Base-by-base conservation (phyloP, 306 rosid species). In the Rosa rugosa region DNA sequence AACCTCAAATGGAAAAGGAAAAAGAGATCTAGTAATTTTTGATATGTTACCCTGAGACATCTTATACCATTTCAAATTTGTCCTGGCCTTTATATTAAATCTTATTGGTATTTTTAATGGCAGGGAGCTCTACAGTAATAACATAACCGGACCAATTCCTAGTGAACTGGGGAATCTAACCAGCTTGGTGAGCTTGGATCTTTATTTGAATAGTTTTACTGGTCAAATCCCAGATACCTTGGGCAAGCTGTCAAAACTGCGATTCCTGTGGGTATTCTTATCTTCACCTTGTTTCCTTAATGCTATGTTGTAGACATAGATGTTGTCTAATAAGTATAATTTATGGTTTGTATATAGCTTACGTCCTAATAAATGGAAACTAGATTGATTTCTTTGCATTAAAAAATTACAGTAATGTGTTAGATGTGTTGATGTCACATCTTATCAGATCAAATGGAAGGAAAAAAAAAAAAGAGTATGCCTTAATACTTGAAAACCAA, bases 181-280 rank as follows among this genome's bases (percentile, higher is more conserved):
- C 84, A 95, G 90, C 89, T 84, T 95, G 90, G 99, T 95, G 93
- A 95, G 99, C 98, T 91, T 95, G 93, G 99, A 95, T 87, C 93
- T 95, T 70, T 95, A 93, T 84, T 83, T 95, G 83, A 95, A 95
- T 77, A 82, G 80, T 59, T 95, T 95, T 83, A 77, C 85, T 6
- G 99, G 99, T 87, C 91, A 89, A 46, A 95, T 95, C 86, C 99
- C 99, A 59, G 98, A 83, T 77, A 85, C 97, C 31, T 82, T 96
- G 93, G 99, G 99, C 77, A 93, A 88, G 90, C 83, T 96, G 85
- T 90, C 98, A 46, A 96, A 96, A 88, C 83, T 96, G 80, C 88
- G 99, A 45, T 96, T 96, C 86, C 98, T 96, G 99, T 96, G 87
- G 87, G 98, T 91, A 80, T 56, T 49, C 75, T 86, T 71, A 40